phyloP scores from a whole-genome alignment of 345 rosid genomes.

The Barbarea vulgaris region DNA sequence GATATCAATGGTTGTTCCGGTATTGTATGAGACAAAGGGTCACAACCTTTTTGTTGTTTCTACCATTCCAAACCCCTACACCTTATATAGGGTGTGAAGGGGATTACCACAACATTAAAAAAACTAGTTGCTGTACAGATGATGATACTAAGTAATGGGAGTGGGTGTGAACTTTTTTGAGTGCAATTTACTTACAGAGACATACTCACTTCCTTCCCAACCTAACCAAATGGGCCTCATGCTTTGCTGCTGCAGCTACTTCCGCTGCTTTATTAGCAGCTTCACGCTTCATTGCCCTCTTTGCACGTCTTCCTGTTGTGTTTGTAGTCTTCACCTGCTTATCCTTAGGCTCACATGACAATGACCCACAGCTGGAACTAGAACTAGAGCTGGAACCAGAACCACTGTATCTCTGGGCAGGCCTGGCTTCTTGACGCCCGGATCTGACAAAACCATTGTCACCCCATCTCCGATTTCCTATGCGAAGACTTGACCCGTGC shows the following conservation, averaged over 20 bases:
- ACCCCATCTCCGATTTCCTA: slow-evolving; percentile 95
- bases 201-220: slow-evolving; percentile 43
- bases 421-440: slow-evolving; percentile 92
- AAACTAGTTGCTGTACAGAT: slow-evolving; percentile 34
- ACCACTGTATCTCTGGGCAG: slow-evolving; percentile 48
- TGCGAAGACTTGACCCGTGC: slow-evolving; percentile 53
- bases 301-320: slow-evolving; percentile 78
- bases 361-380: slow-evolving; percentile 24
- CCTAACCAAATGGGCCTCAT: slow-evolving; percentile 47
- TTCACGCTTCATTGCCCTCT: slow-evolving; percentile 87
- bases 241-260: slow-evolving; percentile 64
- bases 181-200: slow-evolving; percentile 27
- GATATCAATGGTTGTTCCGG: background rate
- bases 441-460: slow-evolving; percentile 85
- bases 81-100: background rate
- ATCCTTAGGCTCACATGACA: slow-evolving; percentile 58
- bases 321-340: slow-evolving; percentile 41
- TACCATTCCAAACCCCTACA: slow-evolving; percentile 13
- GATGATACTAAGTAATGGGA: slow-evolving; percentile 11
- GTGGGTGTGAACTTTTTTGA: background rate
- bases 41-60: background rate
- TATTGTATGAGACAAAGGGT: slow-evolving; percentile 14
- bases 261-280: slow-evolving; percentile 75
- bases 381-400: slow-evolving; percentile 40
- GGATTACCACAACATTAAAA: slow-evolving; percentile 17